These are phyloP conservation scores for Kodamaea suecica DNA, from an alignment of 1,139 yeast genomes.

Conservation along the genomic window DNA sequence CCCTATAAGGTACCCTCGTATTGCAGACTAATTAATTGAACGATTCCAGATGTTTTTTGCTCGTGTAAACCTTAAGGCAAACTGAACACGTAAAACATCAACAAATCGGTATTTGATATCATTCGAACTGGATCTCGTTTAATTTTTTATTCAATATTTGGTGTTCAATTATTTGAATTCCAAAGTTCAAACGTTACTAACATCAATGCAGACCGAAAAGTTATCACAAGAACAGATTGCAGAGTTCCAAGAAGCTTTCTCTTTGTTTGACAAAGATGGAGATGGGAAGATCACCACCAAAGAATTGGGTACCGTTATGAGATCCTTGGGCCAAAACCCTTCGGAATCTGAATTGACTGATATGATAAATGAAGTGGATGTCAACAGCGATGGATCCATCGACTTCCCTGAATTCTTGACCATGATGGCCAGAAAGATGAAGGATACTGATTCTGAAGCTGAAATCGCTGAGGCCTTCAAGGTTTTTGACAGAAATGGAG, in stretches of 20 bases:
- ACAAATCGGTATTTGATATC: background rate
- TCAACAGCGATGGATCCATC: conserved; percentile 90
- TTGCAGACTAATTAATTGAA: too few relatives aligned
- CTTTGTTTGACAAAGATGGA: conserved; percentile 91
- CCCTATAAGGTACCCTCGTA: too few relatives aligned
- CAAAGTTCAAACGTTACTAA: conserved; percentile 3
- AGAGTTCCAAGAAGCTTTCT: conserved; percentile 96
- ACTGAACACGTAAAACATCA: conserved; percentile 4
- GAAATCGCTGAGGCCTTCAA: conserved; percentile 97
- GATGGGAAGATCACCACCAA: conserved; percentile 94
- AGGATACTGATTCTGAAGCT: conserved; percentile 94
- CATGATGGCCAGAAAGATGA: conserved; percentile 93
- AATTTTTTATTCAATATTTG: too few relatives aligned
- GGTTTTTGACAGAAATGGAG: conserved; percentile 91
- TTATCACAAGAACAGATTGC: conserved; percentile 94
- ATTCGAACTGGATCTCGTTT: background rate
- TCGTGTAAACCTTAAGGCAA: conserved; percentile 3
- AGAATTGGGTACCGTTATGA: conserved; percentile 97
- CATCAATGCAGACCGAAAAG: conserved; percentile 60
- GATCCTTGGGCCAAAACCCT: conserved; percentile 95
- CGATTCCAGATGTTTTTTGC: background rate
- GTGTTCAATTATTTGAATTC: too few relatives aligned
- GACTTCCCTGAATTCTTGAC: conserved; percentile 85
- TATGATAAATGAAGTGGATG: conserved; percentile 95
- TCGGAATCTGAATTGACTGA: conserved; percentile 94